Evolutionary conservation across 2,329 filamentous ascomycete genomes (phyloP), one percentile per base, ranked within the genome.

Genomic region (Epichloe baconii): DNA sequence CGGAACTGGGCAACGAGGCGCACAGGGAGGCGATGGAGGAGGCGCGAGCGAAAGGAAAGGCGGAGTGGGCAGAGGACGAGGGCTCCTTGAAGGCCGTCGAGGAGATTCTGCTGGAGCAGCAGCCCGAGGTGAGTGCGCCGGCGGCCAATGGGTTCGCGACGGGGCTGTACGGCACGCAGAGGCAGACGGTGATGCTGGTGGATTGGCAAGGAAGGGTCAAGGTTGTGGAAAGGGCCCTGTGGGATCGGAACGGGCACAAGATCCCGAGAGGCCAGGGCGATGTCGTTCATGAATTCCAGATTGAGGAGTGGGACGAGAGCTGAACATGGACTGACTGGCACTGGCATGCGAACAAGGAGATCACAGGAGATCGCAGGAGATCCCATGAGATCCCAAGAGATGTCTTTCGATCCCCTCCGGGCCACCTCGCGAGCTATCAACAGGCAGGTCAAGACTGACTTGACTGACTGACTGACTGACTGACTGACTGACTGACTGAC

Each of bases 81-180:
- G 66, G 71, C 21, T 67, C 71, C 36, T 60, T 65, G 48, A 65
- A 59, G 50, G 62, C 64, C 4, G 66, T 67, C 4, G 67, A 69
- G 44, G 63, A 65, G 49, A 60, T 64, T 57, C 49, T 68, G 36
- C 58, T 62, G 4, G 63, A 68, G 42, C 62, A 69, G 46, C 64
- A 65, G 26, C 70, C 72, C 2, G 70, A 71, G 15, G 59, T 66
- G 7, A 59, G 61, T 35, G 62, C 55, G 51, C 43, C 11, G 40
- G 52, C 44, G 21, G 43, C 48, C 14, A 62, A 52, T 43, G 71
- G 70, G 1, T 80, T 79, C 56, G 75, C 77, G 60, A 77, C 72
- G 5, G 80, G 80, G 2, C 67, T 80, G 55, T 84, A 84, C 57
- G 80, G 80, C 4, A 84, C 80, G 5, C 80, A 84, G 64, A 67